phyloP scores from a whole-genome alignment of 2,329 filamentous ascomycete genomes.

The Fulvia fulva region DNA sequence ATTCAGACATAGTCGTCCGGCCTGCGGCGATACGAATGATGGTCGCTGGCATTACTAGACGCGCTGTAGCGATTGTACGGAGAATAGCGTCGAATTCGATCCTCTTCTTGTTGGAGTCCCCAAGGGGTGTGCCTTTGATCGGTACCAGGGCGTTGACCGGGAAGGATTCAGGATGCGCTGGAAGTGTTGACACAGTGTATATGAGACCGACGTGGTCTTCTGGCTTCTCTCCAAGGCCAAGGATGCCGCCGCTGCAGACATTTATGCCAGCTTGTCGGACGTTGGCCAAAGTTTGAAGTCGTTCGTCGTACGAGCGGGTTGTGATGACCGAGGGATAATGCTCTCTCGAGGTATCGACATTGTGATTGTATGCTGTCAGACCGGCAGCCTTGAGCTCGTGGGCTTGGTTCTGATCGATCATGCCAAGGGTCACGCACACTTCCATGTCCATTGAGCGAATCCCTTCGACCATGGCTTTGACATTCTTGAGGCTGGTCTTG shows the following conservation, averaged over 20 bases:
- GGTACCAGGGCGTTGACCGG: conserved; percentile 88
- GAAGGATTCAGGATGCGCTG: conserved; percentile 81
- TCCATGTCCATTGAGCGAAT: conserved; percentile 83
- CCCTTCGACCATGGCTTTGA: conserved; percentile 80
- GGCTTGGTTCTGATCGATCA: conserved; percentile 76
- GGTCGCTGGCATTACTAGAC: conserved; percentile 76
- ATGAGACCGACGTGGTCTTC: conserved; percentile 78
- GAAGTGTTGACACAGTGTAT: conserved; percentile 75
- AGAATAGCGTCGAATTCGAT: conserved; percentile 75
- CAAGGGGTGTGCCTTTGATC: conserved; percentile 83
- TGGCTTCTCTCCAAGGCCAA: conserved; percentile 76
- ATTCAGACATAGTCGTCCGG: conserved; percentile 77
- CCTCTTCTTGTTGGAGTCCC: conserved; percentile 56
- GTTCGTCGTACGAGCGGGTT: conserved; percentile 82
- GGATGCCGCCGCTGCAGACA: conserved; percentile 84
- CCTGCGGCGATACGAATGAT: conserved; percentile 86
- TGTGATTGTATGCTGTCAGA: conserved; percentile 90
- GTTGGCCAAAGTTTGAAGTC: conserved; percentile 71
- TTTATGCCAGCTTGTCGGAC: conserved; percentile 84
- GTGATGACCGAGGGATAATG: conserved; percentile 85
- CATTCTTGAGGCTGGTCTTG: conserved; percentile 76
- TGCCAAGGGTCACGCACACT: conserved; percentile 86
- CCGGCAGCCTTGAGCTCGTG: conserved; percentile 78
- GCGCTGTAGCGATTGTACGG: conserved; percentile 77
- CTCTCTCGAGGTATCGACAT: conserved; percentile 84